Base-by-base conservation (phyloP, 2,329 filamentous ascomycete species). In the Fusarium goolgardi region DNA sequence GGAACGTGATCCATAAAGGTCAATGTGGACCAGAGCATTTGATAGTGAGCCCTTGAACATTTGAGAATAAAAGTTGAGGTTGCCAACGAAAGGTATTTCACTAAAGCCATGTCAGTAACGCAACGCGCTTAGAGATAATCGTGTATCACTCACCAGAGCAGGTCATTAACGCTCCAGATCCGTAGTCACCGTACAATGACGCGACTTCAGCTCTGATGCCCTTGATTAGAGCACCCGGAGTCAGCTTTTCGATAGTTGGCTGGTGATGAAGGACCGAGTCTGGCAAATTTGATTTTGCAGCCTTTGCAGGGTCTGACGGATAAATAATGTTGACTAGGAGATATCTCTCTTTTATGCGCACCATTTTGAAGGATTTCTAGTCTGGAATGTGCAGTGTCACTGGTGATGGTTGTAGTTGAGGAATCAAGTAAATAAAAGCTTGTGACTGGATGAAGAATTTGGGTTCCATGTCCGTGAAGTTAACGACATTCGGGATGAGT, bases 321-420 rank as follows among this genome's bases (percentile, higher is more conserved):
- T 97, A 97, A 46, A 98, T 85, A 70, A 98, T 94, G 77, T 97
- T 93, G 65, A 98, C 88, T n/a, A 98, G 88, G 20, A 99, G 87
- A 78, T 99, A 99, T 74, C 96, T 90, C 79, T 97, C 91, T 81
- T 99, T 99, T 71, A 98, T 88, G 76, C 96, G 93, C 63, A 99
- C 96, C 96, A 99, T 97, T 49, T 35, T 67, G 31, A 46, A 12
- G 18, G 40, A 34, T 3, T 20, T 12, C 20, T 18, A 40, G 21
- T 3, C 6, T 3, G 20, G 37, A 51, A 32, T n/a, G 41, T 13
- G 32, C 41, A 2, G 11, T 45, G n/a, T 46, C 55, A 16, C 18
- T 51, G 29, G 11, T 44, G 18, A 16, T 23, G 37, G 40, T 50
- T 58, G 23, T 37, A 58, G 37, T 23, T 56, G 40, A 46, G 40